These are phyloP conservation scores for Leishmania major DNA, from an alignment of 208 protist genomes.

Conservation along the genomic window DNA sequence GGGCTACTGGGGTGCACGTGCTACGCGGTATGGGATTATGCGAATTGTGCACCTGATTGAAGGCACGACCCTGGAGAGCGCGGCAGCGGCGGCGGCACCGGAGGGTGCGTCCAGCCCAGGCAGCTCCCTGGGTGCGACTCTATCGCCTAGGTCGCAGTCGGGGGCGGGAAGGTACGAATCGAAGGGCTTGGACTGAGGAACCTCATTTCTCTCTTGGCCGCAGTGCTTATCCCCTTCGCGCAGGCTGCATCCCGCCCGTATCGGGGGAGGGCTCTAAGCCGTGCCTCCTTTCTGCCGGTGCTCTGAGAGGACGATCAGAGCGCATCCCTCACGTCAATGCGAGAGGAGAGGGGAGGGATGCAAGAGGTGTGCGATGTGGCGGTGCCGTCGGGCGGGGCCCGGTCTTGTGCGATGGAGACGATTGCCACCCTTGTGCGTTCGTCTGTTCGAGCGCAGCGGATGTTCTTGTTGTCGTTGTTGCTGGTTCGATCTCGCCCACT, in stretches of 20 bases:
- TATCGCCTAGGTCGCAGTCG: neutral
- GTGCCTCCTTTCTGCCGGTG: neutral
- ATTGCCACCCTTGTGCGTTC: neutral
- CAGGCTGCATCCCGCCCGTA: neutral
- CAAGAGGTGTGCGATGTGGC: neutral
- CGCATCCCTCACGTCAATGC: neutral
- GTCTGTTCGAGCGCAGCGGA: neutral
- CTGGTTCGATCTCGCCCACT: neutral
- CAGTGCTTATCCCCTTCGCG: neutral
- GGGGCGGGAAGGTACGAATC: neutral
- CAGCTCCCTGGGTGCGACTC: neutral
- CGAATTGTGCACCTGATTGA: slow-evolving; percentile 15
- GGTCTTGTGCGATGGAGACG: neutral
- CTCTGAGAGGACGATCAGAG: neutral
- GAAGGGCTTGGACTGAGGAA: slow-evolving; percentile 2
- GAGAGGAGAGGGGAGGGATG: neutral
- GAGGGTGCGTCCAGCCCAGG: neutral
- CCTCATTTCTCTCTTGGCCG: neutral
- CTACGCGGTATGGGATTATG: slow-evolving; percentile 33
- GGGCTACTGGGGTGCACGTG: slow-evolving; percentile 25
- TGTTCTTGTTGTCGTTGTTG: neutral
- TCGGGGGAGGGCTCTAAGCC: neutral
- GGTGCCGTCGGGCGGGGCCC: neutral
- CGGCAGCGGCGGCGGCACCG: neutral
- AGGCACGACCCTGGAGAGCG: slow-evolving; percentile 7